Conservation (phyloP, 768 basidiomycete species). For the Pseudohyphozyma bogoriensis region DNA sequence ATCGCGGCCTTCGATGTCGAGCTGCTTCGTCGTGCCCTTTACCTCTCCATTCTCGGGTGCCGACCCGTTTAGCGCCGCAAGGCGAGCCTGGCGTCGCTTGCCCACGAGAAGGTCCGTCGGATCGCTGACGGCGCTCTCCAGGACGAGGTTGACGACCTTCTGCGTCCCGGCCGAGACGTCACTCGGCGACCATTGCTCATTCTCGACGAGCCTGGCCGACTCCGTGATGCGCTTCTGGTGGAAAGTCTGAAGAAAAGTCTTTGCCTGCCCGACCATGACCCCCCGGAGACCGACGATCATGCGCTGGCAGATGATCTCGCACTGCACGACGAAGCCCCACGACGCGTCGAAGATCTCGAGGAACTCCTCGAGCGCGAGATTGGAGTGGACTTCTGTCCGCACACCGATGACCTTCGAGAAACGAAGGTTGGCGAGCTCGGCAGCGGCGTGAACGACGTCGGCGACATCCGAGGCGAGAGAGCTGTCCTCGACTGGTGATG, state of each 20-base stretch:
- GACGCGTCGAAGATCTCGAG: constrained; percentile 68
- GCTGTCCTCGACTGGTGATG: too few relatives aligned
- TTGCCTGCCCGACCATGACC: constrained; percentile 75
- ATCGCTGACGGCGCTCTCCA: constrained; percentile 62
- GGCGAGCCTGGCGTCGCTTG: not conserved
- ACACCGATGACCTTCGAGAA: constrained; percentile 65
- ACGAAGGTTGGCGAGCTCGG: constrained; percentile 76
- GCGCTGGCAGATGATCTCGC: constrained; percentile 70
- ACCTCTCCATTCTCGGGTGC: too few relatives aligned
- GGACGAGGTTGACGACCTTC: constrained; percentile 57
- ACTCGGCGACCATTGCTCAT: constrained; percentile 82
- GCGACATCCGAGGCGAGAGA: constrained; percentile 49
- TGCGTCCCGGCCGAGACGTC: constrained; percentile 63
- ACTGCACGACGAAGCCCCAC: constrained; percentile 81
- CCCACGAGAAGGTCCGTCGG: constrained; percentile 55
- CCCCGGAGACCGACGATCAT: constrained; percentile 93
- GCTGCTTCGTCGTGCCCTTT: constrained; percentile 43
- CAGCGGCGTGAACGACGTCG: constrained; percentile 66
- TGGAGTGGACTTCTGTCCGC: constrained; percentile 68
- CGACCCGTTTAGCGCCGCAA: constrained; percentile 44
- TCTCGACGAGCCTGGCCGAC: constrained; percentile 83
- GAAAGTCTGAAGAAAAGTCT: constrained; percentile 73
- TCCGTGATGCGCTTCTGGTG: constrained; percentile 68
- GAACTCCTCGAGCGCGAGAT: constrained; percentile 63
- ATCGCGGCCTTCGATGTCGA: constrained; percentile 61